Base-by-base conservation (phyloP, 1,139 yeast genomes). In the Kurtzmaniella quercitrusa region DNA sequence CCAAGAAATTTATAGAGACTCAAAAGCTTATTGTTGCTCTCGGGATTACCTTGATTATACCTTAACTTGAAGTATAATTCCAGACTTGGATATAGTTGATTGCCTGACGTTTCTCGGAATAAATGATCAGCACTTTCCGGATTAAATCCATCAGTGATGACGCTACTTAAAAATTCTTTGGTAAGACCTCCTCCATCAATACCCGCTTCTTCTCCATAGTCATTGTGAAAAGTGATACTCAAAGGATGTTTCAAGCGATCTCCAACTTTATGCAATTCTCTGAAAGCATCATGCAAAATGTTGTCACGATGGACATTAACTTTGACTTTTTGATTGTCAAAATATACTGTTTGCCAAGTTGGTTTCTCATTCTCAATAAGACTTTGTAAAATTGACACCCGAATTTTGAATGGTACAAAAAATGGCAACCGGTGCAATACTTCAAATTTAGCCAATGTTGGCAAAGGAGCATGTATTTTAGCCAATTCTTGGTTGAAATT, bases 171-270 rank as follows among this genome's bases (percentile, higher is more conserved):
- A 52, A 93, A 83, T 56, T 93, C 98, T 59, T 93, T 91, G 0
- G 98, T 91, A 18, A 93, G 70, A 2, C 98, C 98, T 10, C 98
- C 98, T 4, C 98, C 98, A 62, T 93, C 98, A 44, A 93, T 85
- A 1, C 98, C 98, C 1, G 86, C 93, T 55, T 86, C 95, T 38
- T 70, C 77, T 23, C 77, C 79, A 61, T 83, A 78, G 47, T 83
- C 79, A 56, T 87, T 86, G 41, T 68, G 69, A 55, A 93, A 90
- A 6, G 76, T 73, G 3, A 93, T 90, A 2, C 77, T 69, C 14
- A 91, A 63, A 33, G 70, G 73, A 19, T 75, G 60, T 55, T 85
- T 88, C 59, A 93, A 77, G 15, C 68, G 66, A 1, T 54, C 12
- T 0, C 77, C 77, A 3, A 55, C 42, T 5, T 64, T 62, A 43